Percentiles rank a stretch among this genome's conserved stretches.
Conservation (phyloP, 2,329 filamentous ascomycete species). For the Akanthomyces uredinophilus region DNA sequence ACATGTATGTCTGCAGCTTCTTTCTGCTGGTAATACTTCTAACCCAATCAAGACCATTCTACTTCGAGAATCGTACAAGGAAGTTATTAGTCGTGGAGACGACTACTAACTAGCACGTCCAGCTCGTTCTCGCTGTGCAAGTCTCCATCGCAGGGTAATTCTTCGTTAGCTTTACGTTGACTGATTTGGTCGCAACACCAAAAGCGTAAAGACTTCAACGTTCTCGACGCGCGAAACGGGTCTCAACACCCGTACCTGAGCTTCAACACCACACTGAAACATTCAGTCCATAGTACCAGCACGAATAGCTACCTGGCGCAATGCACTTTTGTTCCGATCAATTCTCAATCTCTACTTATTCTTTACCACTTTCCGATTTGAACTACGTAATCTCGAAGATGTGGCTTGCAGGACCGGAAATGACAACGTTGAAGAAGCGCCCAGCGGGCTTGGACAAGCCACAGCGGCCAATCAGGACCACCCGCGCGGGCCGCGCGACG, state of each 20-base stretch:
- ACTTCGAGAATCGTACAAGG: conserved; percentile 40
- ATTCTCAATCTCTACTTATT: too few relatives aligned
- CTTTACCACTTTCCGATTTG: too few relatives aligned
- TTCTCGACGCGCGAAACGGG: neutral
- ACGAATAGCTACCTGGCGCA: too few relatives aligned
- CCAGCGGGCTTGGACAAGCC: neutral
- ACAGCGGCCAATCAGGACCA: neutral
- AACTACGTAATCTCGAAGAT: too few relatives aligned
- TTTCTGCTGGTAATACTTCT: neutral
- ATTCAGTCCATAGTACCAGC: neutral
- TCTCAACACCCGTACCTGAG: neutral
- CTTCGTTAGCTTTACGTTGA: neutral
- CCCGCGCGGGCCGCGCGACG: neutral
- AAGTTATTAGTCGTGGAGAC: conserved; percentile 47
- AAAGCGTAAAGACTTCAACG: conserved; percentile 7
- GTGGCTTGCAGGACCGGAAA: too few relatives aligned
- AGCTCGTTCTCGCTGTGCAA: neutral
- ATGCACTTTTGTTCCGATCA: too few relatives aligned
- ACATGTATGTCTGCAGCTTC: conserved; percentile 33
- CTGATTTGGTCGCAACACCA: conserved; percentile 4
- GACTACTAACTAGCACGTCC: conserved; percentile 39
- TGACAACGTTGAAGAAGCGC: too few relatives aligned
- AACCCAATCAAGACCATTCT: conserved; percentile 38
- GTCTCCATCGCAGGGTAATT: neutral
- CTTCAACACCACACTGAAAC: conserved; percentile 8